A percentile compares a stretch with the other conserved stretches of the same genome.
phyloP scores from a whole-genome alignment of 177 flowering plant species.

The Telopea speciosissima region DNA sequence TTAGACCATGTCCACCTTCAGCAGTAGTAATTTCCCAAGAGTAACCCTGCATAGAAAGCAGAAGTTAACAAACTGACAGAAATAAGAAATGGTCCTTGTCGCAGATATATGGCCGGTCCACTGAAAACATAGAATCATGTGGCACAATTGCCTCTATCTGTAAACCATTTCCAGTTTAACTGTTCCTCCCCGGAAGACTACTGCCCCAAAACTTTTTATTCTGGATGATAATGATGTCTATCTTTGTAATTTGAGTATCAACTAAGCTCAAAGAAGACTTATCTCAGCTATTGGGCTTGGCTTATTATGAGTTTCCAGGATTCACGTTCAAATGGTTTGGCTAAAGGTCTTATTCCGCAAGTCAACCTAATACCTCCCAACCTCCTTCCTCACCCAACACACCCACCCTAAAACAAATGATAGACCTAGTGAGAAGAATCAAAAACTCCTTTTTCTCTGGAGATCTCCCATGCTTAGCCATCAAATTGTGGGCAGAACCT shows the following conservation, averaged over 20 bases:
- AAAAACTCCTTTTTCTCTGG: no score
- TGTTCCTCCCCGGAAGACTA: not conserved
- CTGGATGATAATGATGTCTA: no score
- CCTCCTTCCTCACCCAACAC: no score
- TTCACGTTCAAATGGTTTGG: no score
- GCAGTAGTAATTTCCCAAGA: constrained; percentile 91
- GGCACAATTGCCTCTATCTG: not conserved
- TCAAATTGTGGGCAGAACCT: not conserved
- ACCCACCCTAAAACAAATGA: not conserved
- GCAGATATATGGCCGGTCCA: not conserved
- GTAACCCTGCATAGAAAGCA: constrained; percentile 55
- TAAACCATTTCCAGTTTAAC: not conserved
- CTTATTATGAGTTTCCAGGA: no score
- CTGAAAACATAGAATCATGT: not conserved
- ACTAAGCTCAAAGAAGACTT: no score
- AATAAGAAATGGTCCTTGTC: not conserved
- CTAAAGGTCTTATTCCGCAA: no score
- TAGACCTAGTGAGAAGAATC: no score
- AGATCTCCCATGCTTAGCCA: not conserved
- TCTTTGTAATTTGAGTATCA: no score
- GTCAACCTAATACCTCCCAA: no score
- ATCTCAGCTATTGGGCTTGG: no score
- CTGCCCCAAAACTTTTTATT: not conserved
- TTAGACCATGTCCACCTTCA: constrained; percentile 91
- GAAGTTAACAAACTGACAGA: constrained; percentile 6